Conservation (phyloP, 176 grass and related monocot genomes). For the Saccharum spontaneum region DNA sequence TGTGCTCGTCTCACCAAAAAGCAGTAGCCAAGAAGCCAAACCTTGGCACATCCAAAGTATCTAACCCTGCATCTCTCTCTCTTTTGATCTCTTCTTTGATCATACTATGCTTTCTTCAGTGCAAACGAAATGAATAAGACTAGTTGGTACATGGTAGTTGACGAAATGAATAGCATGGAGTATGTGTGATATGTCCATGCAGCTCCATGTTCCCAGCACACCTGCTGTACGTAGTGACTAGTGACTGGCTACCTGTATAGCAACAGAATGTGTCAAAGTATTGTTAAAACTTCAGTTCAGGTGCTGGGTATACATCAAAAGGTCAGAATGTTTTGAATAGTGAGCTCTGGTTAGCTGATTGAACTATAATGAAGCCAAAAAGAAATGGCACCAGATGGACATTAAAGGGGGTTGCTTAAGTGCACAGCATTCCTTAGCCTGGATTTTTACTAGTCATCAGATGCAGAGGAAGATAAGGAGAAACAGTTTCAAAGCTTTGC, state of each 20-base stretch:
- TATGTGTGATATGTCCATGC: conserved; percentile 1
- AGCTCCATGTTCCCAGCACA: background rate
- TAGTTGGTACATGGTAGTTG: background rate
- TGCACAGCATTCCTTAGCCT: background rate
- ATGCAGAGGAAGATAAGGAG: background rate
- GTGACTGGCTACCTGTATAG: conserved; percentile 20
- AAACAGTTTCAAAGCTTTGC: too few species aligned
- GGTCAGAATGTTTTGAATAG: conserved; percentile 23
- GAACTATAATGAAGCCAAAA: background rate
- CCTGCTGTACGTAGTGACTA: background rate
- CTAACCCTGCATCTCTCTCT: background rate
- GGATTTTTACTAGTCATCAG: background rate
- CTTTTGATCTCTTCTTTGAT: background rate
- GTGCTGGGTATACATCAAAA: background rate
- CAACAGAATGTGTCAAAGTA: conserved; percentile 28
- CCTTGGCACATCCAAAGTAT: background rate
- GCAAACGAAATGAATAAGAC: background rate
- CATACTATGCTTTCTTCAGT: background rate
- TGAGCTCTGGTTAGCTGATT: background rate
- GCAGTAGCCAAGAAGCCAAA: conserved; percentile 41
- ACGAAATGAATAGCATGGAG: background rate
- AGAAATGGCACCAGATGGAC: background rate
- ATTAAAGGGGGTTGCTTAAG: background rate
- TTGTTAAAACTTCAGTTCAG: conserved; percentile 27
- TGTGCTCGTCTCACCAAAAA: conserved; percentile 40